Percentiles rank a stretch among this genome's conserved stretches.
These are phyloP conservation scores for Taiwanofungus camphoratus DNA, from an alignment of 1,284 basidiomycete genomes.

Conservation along the genomic window DNA sequence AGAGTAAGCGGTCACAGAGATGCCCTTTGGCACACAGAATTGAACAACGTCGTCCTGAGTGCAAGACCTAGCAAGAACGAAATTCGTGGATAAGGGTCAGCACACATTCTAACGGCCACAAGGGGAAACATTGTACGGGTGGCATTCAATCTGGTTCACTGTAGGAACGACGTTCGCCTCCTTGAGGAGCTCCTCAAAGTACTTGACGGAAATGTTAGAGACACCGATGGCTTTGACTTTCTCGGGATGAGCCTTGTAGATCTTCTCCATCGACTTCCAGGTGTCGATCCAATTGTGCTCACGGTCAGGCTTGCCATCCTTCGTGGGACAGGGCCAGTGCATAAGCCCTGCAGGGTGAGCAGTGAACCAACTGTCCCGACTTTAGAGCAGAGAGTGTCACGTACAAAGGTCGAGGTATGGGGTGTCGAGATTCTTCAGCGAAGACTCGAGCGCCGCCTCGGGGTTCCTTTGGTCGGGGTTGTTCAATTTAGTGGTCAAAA, in stretches of 20 bases:
- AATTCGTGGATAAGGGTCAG: not conserved
- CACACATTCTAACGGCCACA: slow-evolving; percentile 4
- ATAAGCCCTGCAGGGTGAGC: slow-evolving; percentile 50
- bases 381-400: slow-evolving; percentile 24
- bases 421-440: slow-evolving; percentile 64
- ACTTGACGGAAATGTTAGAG: slow-evolving; percentile 64
- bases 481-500: slow-evolving; percentile 75
- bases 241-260: slow-evolving; percentile 56
- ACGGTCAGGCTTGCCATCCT: slow-evolving; percentile 44
- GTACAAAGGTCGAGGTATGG: slow-evolving; percentile 74
- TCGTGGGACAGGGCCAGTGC: slow-evolving; percentile 75
- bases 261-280: slow-evolving; percentile 74
- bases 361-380: slow-evolving; percentile 1
- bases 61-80: slow-evolving; percentile 59
- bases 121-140: slow-evolving; percentile 46
- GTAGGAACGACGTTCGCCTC: slow-evolving; percentile 66
- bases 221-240: slow-evolving; percentile 76
- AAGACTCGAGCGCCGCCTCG: slow-evolving; percentile 62
- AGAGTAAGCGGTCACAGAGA: slow-evolving; percentile 69
- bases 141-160: slow-evolving; percentile 77
- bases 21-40: slow-evolving; percentile 56
- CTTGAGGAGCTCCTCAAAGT: slow-evolving; percentile 52
- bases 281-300: slow-evolving; percentile 64
- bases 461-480: slow-evolving; percentile 65
- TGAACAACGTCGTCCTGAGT: slow-evolving; percentile 59